These are phyloP conservation scores for Hypericum androsaemum DNA, from an alignment of 345 rosid species.

Conservation along the genomic window DNA sequence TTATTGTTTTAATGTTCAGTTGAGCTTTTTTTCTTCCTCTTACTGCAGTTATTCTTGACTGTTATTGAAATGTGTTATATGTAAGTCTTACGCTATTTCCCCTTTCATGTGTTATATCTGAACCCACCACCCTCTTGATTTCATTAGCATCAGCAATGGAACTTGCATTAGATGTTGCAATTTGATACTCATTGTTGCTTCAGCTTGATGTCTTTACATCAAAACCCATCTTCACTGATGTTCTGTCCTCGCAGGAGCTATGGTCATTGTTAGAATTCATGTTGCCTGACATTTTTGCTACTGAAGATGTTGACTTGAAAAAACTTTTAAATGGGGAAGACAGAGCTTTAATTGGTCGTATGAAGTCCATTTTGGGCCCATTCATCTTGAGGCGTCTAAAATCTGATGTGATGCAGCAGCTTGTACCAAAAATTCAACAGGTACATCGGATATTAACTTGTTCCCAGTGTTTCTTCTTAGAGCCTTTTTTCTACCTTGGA, in stretches of 20 bases:
- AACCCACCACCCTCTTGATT: too few species aligned
- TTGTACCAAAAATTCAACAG: conserved; percentile 84
- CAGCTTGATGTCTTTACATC: too few species aligned
- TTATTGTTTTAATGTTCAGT: too few species aligned
- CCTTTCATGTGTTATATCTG: too few species aligned
- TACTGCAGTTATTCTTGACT: too few species aligned
- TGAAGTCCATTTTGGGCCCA: conserved; percentile 94
- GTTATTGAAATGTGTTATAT: too few species aligned
- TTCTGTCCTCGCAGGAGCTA: conserved; percentile 52
- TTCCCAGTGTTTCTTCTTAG: neutral
- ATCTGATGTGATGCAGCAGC: conserved; percentile 97
- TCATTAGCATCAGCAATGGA: too few species aligned
- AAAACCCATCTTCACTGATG: neutral
- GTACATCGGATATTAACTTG: conserved; percentile 27
- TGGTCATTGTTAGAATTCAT: conserved; percentile 96
- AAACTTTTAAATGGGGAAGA: conserved; percentile 80
- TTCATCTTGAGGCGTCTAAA: conserved; percentile 91
- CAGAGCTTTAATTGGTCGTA: conserved; percentile 61
- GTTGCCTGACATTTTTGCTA: conserved; percentile 92
- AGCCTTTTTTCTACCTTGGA: neutral
- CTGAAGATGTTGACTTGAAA: conserved; percentile 86
- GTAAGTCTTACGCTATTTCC: too few species aligned
- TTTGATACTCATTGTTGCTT: too few species aligned
- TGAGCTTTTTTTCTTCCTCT: too few species aligned
- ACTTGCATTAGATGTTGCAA: too few species aligned